Evolutionary conservation across 805 yeast genomes (phyloP).

Genomic region (Candida dajiaensis): DNA sequence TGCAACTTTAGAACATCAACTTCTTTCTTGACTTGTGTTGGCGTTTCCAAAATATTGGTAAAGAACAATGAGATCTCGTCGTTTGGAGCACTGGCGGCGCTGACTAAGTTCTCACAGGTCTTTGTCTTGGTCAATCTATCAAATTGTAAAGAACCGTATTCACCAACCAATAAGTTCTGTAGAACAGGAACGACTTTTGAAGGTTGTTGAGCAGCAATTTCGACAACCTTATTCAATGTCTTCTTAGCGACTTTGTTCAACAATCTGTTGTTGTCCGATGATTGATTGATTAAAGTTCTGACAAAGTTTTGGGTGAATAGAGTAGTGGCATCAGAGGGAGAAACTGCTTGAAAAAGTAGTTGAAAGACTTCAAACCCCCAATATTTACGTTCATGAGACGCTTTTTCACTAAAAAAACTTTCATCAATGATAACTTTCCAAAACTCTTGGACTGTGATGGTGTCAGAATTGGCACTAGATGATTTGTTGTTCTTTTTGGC

Average conservation of each 20-base stretch:
- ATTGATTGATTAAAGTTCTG: conserved; percentile 72
- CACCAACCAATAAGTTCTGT: conserved; percentile 32
- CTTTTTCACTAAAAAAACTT: conserved; percentile 62
- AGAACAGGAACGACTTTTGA: conserved; percentile 28
- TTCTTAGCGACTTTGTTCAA: conserved; percentile 62
- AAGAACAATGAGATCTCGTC: conserved; percentile 14
- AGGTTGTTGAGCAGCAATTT: conserved; percentile 32
- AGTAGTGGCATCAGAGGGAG: conserved; percentile 15
- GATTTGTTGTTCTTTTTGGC: conserved; percentile 15
- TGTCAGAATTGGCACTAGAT: conserved; percentile 7
- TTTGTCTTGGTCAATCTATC: conserved; percentile 74
- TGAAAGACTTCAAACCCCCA: conserved; percentile 77
- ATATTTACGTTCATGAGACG: conserved; percentile 82
- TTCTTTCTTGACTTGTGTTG: conserved; percentile 6
- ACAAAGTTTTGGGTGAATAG: conserved; percentile 60
- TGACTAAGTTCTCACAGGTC: conserved; percentile 36
- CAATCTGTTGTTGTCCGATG: conserved; percentile 57
- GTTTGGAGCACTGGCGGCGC: conserved; percentile 8
- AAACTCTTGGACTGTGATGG: conserved; percentile 46
- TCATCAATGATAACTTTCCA: conserved; percentile 82
- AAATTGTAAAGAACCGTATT: conserved; percentile 59
- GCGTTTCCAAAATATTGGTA: conserved; percentile 13
- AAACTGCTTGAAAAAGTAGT: conserved; percentile 33
- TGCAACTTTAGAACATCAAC: conserved; percentile 14
- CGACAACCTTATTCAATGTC: conserved; percentile 39